Evolutionary conservation across 148 eudicot genomes (phyloP).

Genomic region (Amaranthus palmeri): DNA sequence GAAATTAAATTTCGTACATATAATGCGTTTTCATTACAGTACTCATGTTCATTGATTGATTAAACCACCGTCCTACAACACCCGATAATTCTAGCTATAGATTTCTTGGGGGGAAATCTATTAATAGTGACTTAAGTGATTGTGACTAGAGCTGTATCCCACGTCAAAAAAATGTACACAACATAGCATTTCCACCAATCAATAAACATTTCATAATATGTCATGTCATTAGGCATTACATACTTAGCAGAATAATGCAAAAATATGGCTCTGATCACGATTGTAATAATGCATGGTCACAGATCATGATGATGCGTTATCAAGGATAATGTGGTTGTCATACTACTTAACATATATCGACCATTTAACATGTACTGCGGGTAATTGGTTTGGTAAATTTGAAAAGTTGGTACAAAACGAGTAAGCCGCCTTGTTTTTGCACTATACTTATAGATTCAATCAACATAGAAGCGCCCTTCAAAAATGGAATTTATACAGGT

Average conservation of each 20-base stretch:
- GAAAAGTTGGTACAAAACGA: too few relatives aligned
- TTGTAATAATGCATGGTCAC: too few relatives aligned
- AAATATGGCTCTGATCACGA: too few relatives aligned
- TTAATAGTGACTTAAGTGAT: too few relatives aligned
- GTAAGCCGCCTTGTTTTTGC: too few relatives aligned
- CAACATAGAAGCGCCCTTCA: not conserved
- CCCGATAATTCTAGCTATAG: not conserved
- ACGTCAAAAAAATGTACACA: not conserved
- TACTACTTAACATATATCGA: too few relatives aligned
- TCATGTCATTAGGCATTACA: slow-evolving; percentile 4
- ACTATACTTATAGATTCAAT: not conserved
- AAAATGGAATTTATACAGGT: slow-evolving; percentile 9
- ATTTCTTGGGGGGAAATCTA: not conserved
- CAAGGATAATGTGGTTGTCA: too few relatives aligned
- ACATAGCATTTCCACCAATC: not conserved
- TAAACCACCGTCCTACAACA: not conserved
- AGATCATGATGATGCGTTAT: too few relatives aligned
- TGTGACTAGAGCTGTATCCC: not conserved
- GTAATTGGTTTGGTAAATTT: too few relatives aligned
- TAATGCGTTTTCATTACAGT: not conserved
- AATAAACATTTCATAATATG: not conserved
- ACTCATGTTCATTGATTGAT: not conserved
- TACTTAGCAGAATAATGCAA: slow-evolving; percentile 7
- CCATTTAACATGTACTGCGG: too few relatives aligned
- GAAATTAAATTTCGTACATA: not conserved